These are phyloP conservation scores for Phyllosticta citriasiana DNA, from an alignment of 2,329 filamentous ascomycete species.

Conservation along the genomic window DNA sequence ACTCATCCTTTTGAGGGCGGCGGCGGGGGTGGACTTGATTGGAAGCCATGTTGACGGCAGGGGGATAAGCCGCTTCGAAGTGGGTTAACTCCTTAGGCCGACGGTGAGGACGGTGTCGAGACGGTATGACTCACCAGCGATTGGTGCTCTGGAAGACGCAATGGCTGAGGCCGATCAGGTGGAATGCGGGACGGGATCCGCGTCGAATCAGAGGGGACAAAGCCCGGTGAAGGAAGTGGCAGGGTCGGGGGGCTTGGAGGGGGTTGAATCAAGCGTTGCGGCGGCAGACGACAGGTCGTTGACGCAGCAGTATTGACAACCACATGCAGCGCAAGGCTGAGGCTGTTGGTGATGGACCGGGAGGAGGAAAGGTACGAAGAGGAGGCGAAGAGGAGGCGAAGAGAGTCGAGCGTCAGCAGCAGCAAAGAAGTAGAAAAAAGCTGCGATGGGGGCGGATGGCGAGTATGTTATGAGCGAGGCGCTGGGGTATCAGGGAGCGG, in stretches of 20 bases:
- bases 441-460: neutral
- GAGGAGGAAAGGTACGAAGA: constrained; percentile 42
- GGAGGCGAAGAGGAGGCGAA: neutral
- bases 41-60: constrained; percentile 24
- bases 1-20: constrained; percentile 30
- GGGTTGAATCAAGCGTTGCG: neutral
- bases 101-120: neutral
- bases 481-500: neutral
- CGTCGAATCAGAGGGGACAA: neutral
- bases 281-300: neutral
- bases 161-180: neutral
- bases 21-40: constrained; percentile 35
- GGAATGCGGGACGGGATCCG: neutral
- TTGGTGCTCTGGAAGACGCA: neutral
- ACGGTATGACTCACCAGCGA: neutral
- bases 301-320: neutral
- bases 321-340: neutral
- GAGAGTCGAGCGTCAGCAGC: neutral
- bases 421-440: neutral
- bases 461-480: neutral
- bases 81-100: neutral
- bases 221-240: neutral
- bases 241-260: neutral
- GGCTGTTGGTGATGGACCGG: neutral
- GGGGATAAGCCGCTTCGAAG: neutral